A percentile compares a stretch with the other conserved stretches of the same genome.
Evolutionary conservation across 345 rosid genomes (phyloP).

Genomic region (Corymbia maculata): DNA sequence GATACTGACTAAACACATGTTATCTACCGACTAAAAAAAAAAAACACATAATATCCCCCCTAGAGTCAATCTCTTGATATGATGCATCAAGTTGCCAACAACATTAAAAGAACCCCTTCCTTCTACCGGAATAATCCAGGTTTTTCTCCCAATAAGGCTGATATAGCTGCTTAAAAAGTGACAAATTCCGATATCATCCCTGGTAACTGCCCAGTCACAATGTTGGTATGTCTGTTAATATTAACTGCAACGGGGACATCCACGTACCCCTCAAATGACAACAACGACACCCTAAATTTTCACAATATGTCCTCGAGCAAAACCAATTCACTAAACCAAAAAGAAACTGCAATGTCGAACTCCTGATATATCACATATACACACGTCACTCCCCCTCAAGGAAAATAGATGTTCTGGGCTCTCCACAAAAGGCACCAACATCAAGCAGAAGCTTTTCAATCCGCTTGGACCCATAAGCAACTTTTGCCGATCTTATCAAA

Average conservation of each 20-base stretch:
- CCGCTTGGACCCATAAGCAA: neutral
- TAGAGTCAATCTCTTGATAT: neutral
- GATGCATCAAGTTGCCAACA: neutral
- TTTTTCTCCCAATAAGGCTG: neutral
- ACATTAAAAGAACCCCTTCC: neutral
- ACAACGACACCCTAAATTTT: neutral
- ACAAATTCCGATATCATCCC: neutral
- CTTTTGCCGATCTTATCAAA: neutral
- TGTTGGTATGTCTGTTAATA: neutral
- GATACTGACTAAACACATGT: neutral
- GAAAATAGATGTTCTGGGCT: neutral
- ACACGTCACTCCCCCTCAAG: neutral
- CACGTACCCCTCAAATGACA: neutral
- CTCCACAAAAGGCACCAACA: neutral
- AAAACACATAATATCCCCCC: neutral
- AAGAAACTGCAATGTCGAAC: neutral
- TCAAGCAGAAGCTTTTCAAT: neutral
- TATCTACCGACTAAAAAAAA: neutral
- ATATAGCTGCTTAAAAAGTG: neutral
- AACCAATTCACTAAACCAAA: neutral
- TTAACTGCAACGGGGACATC: neutral
- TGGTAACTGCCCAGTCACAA: neutral
- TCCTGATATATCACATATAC: neutral
- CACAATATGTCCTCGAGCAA: neutral
- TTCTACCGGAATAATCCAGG: neutral